Evolutionary conservation across 345 rosid genomes (phyloP), one percentile per base, ranked within the genome.

Genomic region (Arabis alpina): DNA sequence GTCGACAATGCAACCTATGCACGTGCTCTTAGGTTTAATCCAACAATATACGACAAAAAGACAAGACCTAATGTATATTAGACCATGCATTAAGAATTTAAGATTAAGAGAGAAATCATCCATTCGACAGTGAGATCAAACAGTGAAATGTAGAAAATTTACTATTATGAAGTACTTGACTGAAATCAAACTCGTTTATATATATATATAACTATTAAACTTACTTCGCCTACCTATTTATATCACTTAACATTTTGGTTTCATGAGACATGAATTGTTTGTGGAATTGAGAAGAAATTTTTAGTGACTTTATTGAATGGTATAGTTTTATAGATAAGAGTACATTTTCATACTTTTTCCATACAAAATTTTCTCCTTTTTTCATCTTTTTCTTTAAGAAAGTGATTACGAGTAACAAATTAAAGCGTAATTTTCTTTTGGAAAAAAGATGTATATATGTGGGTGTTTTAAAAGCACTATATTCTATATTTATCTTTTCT

Each of bases 11-110:
- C 83, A 82, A 71, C 63, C 75, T 73, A 77, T 77, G 79, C 88
- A 88, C 87, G 82, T 87, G 88, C 79, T 84, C 84, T 81, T 61
- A 54, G 73, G 76, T 74, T 72, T 80, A 84, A 55, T 82, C 85
- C 91, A 82, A 80, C 75, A 30, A 70, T 76, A 85, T 84, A 84
- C 93, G 89, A 88, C 88, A 81, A 79, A 24, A 60, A 49, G 25
- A 28, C 72, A 60, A 49, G 43, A 28, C 72, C 69, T 54, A 54
- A 43, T 54, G 15, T 47, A 47, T 13, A 10, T 36, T 51, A 78
- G 66, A 51, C 76, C 32, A 5, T 28, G 4, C 32, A 32, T 32
- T 32, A 32, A 32, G 36, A 32, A 6, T 32, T 4, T 32, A 32
- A 32, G 36, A 5, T 24, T 51, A 77, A 80, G 84, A 82, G 81